Conservation (phyloP, 73 alveolate species). For the Paramecium bursaria region DNA sequence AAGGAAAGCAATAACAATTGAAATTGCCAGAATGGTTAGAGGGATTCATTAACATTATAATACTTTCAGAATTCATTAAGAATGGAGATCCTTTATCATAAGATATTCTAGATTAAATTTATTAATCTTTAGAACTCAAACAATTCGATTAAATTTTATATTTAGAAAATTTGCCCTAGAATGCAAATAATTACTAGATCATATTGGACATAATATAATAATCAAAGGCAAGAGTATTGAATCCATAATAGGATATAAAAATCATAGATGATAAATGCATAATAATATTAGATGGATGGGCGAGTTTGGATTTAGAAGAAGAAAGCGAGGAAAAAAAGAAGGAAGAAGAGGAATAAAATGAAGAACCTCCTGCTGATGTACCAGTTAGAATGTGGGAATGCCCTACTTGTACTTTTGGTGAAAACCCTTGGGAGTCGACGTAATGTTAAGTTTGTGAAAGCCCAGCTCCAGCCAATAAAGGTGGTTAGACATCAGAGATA, state of each 20-base stretch:
- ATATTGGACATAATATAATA: conserved; percentile 27
- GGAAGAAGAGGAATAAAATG: conserved; percentile 70
- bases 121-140: conserved; percentile 7
- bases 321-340: conserved; percentile 72
- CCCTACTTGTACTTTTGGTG: conserved; percentile 78
- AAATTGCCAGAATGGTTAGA: conserved; percentile 62
- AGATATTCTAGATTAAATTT: conserved; percentile 26
- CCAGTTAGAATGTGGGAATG: conserved; percentile 82
- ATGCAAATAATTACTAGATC: conserved; percentile 6
- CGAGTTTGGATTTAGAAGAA: conserved; percentile 73
- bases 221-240: conserved; percentile 33
- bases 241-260: conserved; percentile 12
- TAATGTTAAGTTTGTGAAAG: conserved; percentile 81
- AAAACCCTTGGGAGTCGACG: conserved; percentile 75
- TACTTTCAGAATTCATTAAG: conserved; percentile 51
- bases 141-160: conserved; percentile 37
- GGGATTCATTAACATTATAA: neutral
- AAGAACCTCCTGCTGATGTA: conserved; percentile 59
- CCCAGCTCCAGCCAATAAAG: conserved; percentile 78
- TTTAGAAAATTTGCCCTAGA: conserved; percentile 44
- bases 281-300: conserved; percentile 67
- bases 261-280: conserved; percentile 29
- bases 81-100: conserved; percentile 30
- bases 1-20: neutral
- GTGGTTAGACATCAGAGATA: too few relatives aligned